Evolutionary conservation across 2,329 filamentous ascomycete genomes (phyloP), one percentile per base, ranked within the genome.

Genomic region (Microascus cirrosus): DNA sequence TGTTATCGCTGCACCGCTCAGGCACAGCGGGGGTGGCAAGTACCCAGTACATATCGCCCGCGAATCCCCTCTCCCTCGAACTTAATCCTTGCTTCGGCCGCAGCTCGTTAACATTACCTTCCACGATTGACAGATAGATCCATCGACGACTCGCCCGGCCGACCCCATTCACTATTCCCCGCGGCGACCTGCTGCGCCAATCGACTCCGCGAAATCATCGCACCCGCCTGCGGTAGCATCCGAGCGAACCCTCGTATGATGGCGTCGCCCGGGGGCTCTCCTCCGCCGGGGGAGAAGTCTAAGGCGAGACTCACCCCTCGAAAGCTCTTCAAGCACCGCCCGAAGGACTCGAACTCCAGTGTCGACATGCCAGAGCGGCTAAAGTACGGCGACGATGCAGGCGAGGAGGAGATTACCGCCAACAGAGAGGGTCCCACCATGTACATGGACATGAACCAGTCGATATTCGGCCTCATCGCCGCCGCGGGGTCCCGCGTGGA

Each of bases 391-490:
- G 74, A 80, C 59, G 73, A 73, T n/a, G 73, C 73, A 20, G 71
- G 68, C 35, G 77, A 80, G 53, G 76, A 81, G 63, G 76, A 79
- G 42, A 71, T 77, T 51, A 63, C 74, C 53, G 70, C 71, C 4
- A 70, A 75, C 2, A 68, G 65, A 10, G 74, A 76, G 59, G 73
- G 72, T 42, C 71, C 74, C 15, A 74, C 77, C 61, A 75, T 80
- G 69, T 78, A 80, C 59, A 76, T 83, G 72, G 90, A 91, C 66
- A 90, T 95, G 85, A 94, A 96, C 71, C 92, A 96, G 76, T 95
- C 90, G 62, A 86, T 97, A 58, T 95, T 96, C 70, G 91, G 90
- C 57, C 83, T 97, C 73, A 92, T 97, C 63, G 89, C 92, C 7
- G 90, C 90, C 18, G 90, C 90, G 42, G 90, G 91, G 7, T 92